Evolutionary conservation across 2,329 filamentous ascomycete genomes (phyloP), one percentile per base, ranked within the genome.

Genomic region (Ophiostoma ulmi): DNA sequence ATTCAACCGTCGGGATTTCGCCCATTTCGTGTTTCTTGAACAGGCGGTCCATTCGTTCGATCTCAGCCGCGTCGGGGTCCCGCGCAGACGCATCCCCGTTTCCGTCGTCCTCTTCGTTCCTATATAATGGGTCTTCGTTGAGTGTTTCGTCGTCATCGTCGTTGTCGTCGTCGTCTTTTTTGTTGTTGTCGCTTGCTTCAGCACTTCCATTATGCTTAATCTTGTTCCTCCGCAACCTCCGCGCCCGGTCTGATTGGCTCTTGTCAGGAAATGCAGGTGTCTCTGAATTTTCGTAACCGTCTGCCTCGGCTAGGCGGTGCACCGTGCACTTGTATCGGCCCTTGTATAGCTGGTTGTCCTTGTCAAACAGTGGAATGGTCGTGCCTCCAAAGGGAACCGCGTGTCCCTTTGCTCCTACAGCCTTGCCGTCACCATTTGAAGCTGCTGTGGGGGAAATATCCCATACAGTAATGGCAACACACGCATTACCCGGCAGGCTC

Each of bases 11-110:
- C 0, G 92, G 89, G 36, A 99, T 94, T 78, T 99, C 95, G 22
- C 93, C 94, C 91, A 97, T 96, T 78, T 99, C 96, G 77, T 98
- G 95, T 80, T 97, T 97, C 81, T 99, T 99, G 78, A 99, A 91
- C 31, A 98, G 80, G 70, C 88, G 90, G 77, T 98, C 94, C 75
- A 99, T 86, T 22, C 95, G 86, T 76, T 97, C 93, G 73, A 97
- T 85, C 79, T 99, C 95, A 69, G 92, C 89, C n/a, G 82, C 82
- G 72, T 96, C 88, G 74, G 90, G 90, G 71, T 91, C 88, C n/a
- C 87, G 63, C 31, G 52, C n/a, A 7, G 67, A 48, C 4, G n/a
- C 81, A 0, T 82, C 78, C 1, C 84, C 81, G 1, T 84, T 80
- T 0, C 81, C 81, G 5, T 82, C 83, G 58, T 83, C 84, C 70